Evolutionary conservation across 1,139 yeast genomes (phyloP).

Genomic region (Magnusiomyces magnusii): DNA sequence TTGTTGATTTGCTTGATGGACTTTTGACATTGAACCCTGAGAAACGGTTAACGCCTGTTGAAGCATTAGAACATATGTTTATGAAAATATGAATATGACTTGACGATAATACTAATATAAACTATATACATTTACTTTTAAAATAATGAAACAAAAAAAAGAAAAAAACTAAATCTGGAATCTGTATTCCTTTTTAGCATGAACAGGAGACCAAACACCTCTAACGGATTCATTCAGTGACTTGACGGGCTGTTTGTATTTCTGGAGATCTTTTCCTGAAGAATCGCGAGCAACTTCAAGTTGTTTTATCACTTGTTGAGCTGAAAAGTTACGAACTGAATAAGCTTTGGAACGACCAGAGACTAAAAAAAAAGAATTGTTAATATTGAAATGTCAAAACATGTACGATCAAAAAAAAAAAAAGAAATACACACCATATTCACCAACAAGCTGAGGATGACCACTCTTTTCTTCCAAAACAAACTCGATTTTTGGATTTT

Average conservation of each 20-base stretch:
- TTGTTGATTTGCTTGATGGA: constrained; percentile 51
- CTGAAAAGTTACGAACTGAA: constrained; percentile 55
- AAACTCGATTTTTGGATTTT: constrained; percentile 62
- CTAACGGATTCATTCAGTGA: constrained; percentile 79
- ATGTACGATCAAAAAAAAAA: constrained; percentile 28
- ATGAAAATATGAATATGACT: neutral
- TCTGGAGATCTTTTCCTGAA: constrained; percentile 51
- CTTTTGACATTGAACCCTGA: constrained; percentile 74
- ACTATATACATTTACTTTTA: neutral
- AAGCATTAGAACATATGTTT: constrained; percentile 64
- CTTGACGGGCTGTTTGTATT: constrained; percentile 66
- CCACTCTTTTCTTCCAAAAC: constrained; percentile 64
- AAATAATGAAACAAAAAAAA: neutral
- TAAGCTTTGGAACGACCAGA: constrained; percentile 42
- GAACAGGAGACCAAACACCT: constrained; percentile 98
- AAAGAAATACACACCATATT: constrained; percentile 38
- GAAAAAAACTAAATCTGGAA: constrained; percentile 45
- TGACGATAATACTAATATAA: neutral
- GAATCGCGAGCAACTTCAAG: constrained; percentile 49
- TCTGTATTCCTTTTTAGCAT: constrained; percentile 60
- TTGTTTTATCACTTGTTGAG: constrained; percentile 47
- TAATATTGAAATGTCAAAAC: no score
- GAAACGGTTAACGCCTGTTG: constrained; percentile 60
- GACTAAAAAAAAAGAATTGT: neutral
- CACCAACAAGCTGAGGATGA: constrained; percentile 72